Conservation (phyloP, 768 basidiomycete genomes). For the Pisolithus orientalis region DNA sequence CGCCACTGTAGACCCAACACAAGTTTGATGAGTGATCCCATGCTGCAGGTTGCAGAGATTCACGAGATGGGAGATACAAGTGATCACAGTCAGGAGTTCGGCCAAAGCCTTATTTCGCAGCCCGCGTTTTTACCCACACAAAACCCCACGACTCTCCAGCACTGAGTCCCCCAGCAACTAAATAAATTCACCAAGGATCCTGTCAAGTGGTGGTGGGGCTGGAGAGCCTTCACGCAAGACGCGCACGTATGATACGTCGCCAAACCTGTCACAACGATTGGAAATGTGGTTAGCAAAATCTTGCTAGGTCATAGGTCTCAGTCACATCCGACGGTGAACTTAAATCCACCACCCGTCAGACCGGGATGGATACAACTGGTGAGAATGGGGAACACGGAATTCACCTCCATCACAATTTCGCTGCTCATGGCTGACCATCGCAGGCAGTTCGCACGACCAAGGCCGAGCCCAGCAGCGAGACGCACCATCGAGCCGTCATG, state of each 20-base stretch:
- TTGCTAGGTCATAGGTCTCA: no score
- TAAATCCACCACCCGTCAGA: neutral
- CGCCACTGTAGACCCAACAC: no score
- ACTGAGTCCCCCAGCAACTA: slow-evolving; percentile 26
- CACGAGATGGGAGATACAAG: no score
- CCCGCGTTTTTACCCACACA: slow-evolving; percentile 8
- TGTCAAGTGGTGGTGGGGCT: slow-evolving; percentile 26
- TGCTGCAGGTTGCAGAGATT: no score
- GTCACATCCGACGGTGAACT: neutral
- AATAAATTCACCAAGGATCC: slow-evolving; percentile 32
- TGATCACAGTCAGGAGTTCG: no score
- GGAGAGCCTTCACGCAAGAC: slow-evolving; percentile 40
- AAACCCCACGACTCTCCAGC: slow-evolving; percentile 25
- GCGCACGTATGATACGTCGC: slow-evolving; percentile 33
- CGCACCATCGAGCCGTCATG: slow-evolving; percentile 44
- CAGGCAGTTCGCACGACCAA: slow-evolving; percentile 27
- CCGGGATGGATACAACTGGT: neutral
- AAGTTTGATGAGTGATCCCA: no score
- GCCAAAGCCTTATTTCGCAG: neutral
- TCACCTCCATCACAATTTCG: slow-evolving; percentile 43
- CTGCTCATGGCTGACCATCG: slow-evolving; percentile 45
- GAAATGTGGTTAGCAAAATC: no score
- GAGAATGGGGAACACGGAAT: slow-evolving; percentile 1
- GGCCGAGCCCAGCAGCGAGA: slow-evolving; percentile 34
- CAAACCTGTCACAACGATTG: slow-evolving; percentile 30